Percentiles rank a stretch among this genome's conserved stretches.
Conservation (phyloP, 1,284 basidiomycete genomes). For the Hortiboletus rubellus region DNA sequence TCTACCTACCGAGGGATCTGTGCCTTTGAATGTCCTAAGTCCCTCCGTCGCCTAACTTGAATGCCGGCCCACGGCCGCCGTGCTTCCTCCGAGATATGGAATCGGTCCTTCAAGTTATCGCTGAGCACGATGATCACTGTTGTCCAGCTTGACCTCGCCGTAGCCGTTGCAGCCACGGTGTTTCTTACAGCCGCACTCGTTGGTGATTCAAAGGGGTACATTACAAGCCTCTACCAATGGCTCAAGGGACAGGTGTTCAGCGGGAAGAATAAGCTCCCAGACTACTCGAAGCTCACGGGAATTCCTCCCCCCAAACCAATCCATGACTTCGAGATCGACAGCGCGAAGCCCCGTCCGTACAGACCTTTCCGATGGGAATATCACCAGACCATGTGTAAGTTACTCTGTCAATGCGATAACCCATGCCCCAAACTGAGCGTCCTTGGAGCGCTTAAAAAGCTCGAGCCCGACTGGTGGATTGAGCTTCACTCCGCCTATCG, state of each 20-base stretch:
- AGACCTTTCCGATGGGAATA: slow-evolving; percentile 54
- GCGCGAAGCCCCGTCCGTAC: slow-evolving; percentile 48
- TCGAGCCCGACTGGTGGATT: slow-evolving; percentile 55
- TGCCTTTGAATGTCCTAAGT: no score
- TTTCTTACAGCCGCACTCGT: slow-evolving; percentile 7
- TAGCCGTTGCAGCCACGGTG: neutral
- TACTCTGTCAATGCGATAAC: neutral
- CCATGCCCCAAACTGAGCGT: neutral
- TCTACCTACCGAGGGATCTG: no score
- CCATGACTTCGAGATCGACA: slow-evolving; percentile 43
- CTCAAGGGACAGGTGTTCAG: slow-evolving; percentile 1
- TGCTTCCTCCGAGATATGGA: neutral
- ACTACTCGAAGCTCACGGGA: slow-evolving; percentile 44
- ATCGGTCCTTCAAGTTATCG: neutral
- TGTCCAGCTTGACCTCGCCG: neutral
- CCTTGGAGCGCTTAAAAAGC: slow-evolving; percentile 41
- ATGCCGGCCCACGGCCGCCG: no score
- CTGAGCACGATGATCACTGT: slow-evolving; percentile 13
- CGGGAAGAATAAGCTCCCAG: slow-evolving; percentile 17
- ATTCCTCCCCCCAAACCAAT: slow-evolving; percentile 44
- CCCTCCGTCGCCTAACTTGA: no score
- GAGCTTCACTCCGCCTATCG: slow-evolving; percentile 53
- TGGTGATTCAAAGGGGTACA: neutral
- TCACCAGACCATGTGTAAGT: slow-evolving; percentile 54
- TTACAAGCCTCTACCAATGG: slow-evolving; percentile 5